phyloP scores from a whole-genome alignment of 257 asterid species.

The Scutellaria baicalensis region DNA sequence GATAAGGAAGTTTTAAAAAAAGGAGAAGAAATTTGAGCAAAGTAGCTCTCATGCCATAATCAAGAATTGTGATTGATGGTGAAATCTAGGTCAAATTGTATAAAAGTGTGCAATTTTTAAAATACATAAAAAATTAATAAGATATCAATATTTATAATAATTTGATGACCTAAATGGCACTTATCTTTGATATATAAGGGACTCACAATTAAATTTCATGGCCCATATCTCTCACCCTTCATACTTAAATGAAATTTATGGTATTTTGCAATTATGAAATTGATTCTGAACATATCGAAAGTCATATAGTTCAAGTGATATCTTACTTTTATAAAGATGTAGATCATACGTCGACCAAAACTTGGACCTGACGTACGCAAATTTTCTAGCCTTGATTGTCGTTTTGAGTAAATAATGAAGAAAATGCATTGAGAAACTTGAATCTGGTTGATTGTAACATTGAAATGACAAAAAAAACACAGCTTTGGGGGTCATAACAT shows the following conservation, averaged over 20 bases:
- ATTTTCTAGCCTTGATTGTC: too few relatives aligned
- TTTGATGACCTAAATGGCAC: slow-evolving; percentile 52
- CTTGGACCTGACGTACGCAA: too few relatives aligned
- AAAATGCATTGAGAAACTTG: too few relatives aligned
- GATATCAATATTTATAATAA: slow-evolving; percentile 9
- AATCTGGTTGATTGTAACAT: too few relatives aligned
- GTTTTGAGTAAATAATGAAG: too few relatives aligned
- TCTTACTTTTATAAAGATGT: too few relatives aligned
- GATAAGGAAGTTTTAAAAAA: background rate
- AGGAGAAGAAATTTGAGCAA: background rate
- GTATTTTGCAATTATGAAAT: too few relatives aligned
- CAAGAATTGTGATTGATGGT: slow-evolving; percentile 24
- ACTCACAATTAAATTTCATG: slow-evolving; percentile 10
- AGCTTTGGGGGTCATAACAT: background rate
- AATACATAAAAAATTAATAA: background rate
- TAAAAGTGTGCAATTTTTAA: slow-evolving; percentile 17
- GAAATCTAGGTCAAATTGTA: slow-evolving; percentile 28
- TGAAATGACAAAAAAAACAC: too few relatives aligned
- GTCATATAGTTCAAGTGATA: too few relatives aligned
- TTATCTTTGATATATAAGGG: slow-evolving; percentile 24
- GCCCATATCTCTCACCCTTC: slow-evolving; percentile 17
- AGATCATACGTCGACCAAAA: too few relatives aligned
- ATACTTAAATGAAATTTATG: background rate
- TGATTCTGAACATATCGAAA: too few relatives aligned
- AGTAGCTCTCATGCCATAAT: slow-evolving; percentile 16